Conservation (phyloP, 495 filamentous ascomycete genomes). For the Neurospora sp. region DNA sequence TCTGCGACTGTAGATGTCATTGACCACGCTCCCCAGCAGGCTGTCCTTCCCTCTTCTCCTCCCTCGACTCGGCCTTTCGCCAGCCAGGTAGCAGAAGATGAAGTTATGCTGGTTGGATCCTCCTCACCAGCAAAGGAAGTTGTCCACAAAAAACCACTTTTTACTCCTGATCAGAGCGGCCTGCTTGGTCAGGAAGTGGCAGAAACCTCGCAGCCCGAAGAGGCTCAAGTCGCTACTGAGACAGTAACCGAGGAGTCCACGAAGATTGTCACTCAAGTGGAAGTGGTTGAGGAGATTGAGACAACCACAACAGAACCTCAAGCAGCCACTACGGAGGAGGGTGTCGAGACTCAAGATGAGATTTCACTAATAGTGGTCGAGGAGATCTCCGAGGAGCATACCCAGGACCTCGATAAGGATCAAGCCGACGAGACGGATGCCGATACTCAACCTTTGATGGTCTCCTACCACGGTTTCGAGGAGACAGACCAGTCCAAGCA, state of each 20-base stretch:
- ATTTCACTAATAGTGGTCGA: background rate
- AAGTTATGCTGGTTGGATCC: background rate
- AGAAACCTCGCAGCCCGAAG: background rate
- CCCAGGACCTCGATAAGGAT: background rate
- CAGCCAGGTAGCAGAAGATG: background rate
- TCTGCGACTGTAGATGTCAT: background rate
- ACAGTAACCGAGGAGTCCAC: background rate
- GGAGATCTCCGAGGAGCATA: background rate
- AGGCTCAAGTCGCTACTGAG: background rate
- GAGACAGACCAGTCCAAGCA: constrained; percentile 3
- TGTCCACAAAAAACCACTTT: background rate
- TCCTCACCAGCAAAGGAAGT: background rate
- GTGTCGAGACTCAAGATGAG: constrained; percentile 1
- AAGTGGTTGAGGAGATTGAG: background rate
- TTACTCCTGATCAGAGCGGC: background rate
- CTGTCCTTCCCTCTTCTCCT: background rate
- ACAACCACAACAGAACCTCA: background rate
- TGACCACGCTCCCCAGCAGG: background rate
- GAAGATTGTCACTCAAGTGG: background rate
- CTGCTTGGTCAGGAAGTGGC: background rate
- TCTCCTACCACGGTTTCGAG: background rate
- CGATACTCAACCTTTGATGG: background rate
- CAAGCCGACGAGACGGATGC: background rate
- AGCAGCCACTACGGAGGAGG: background rate
- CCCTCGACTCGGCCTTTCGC: background rate